Evolutionary conservation across 805 yeast species (phyloP), one percentile per base, ranked within the genome.

Genomic region (Candida insectorum): DNA sequence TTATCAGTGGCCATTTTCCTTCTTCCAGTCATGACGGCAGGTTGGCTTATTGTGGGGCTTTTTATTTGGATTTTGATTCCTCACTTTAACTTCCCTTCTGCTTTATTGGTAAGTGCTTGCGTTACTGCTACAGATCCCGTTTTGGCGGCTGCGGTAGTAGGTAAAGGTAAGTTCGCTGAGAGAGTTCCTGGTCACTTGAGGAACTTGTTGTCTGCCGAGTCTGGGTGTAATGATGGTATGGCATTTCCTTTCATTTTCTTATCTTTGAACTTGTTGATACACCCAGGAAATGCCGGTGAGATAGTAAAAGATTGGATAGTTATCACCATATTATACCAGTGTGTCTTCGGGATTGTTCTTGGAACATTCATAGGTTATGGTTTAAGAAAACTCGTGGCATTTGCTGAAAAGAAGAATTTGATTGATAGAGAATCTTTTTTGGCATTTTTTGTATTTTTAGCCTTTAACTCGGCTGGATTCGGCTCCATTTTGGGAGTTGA

Each of bases 71-170:
- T 73, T 16, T 61, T 89, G 19, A 79, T 89, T 22, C 91, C 93
- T 1, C 75, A 79, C 6, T 66, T 88, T 37, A 64, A 73, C 35
- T 86, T 88, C 63, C 57, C 84, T 14, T 85, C 79, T 31, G 80
- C 86, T 2, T 69, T 88, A 22, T 69, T 81, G 30, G 77, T 88
- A 1, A 75, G 89, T 20, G 96, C 95, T 2, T 87, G 96, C 55
- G 79, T 88, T 28, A 89, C 96, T 0, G 96, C 96, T 2, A 89
- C 97, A 0, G 97, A 88, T 60, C 97, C 97, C 5, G 93, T 88
- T 26, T 69, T 88, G 51, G 96, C 96, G 2, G 93, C 95, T 12
- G 95, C 96, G 2, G 95, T 88, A 24, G 96, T 88, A 8, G 95
- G 96, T 56, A 88, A 85, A 49, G 95, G 95, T 45, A 85, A 85